A percentile compares a stretch with the other conserved stretches of the same genome.
These are phyloP conservation scores for Lentinus tigrinus DNA, from an alignment of 768 basidiomycete species.

Conservation along the genomic window DNA sequence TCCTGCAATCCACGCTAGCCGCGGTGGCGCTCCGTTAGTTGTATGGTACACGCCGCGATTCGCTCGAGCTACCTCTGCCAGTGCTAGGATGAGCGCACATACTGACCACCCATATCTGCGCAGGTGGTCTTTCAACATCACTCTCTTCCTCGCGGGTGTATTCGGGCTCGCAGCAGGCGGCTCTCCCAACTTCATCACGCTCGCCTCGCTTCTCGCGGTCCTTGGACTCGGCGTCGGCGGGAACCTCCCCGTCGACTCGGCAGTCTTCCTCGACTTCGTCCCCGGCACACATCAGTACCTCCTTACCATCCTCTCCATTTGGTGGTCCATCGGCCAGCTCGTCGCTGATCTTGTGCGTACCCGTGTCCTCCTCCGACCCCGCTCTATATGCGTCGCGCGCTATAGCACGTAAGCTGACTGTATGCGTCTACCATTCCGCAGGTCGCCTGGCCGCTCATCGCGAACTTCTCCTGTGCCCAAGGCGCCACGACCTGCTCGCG, in stretches of 20 bases:
- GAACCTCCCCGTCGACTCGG: slow-evolving; percentile 56
- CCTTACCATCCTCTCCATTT: slow-evolving; percentile 55
- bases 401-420: neutral
- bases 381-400: neutral
- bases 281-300: slow-evolving; percentile 58
- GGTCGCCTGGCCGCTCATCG: slow-evolving; percentile 61
- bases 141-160: slow-evolving; percentile 50
- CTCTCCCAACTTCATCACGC: slow-evolving; percentile 44
- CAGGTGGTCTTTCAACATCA: slow-evolving; percentile 54
- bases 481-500: slow-evolving; percentile 36
- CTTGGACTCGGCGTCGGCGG: slow-evolving; percentile 53
- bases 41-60: no score
- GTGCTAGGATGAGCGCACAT: no score
- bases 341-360: slow-evolving; percentile 43
- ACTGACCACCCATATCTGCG: no score
- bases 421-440: slow-evolving; percentile 15
- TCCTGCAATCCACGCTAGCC: no score
- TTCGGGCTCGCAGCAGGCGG: slow-evolving; percentile 54
- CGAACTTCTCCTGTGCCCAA: slow-evolving; percentile 49
- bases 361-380: neutral
- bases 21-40: no score
- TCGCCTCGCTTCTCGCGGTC: slow-evolving; percentile 46
- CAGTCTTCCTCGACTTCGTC: slow-evolving; percentile 52
- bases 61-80: no score
- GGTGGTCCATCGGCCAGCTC: slow-evolving; percentile 60